A percentile compares a stretch with the other conserved stretches of the same genome.
phyloP scores from a whole-genome alignment of 768 basidiomycete genomes.

The Suillus luteus region DNA sequence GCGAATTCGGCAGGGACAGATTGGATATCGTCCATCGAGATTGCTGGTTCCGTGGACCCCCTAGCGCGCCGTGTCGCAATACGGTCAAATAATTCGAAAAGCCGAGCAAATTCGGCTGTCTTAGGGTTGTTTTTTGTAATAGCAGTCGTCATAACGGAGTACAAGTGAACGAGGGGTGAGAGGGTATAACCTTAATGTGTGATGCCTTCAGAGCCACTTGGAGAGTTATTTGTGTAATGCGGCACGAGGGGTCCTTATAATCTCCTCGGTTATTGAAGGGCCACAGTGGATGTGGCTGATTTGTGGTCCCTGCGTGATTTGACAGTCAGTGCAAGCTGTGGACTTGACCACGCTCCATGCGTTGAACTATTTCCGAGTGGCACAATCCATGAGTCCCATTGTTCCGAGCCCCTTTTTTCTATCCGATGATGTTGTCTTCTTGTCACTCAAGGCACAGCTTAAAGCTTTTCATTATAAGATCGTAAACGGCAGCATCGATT shows the following conservation, averaged over 20 bases:
- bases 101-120: slow-evolving; percentile 53
- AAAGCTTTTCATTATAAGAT: background rate
- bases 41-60: slow-evolving; percentile 19
- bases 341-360: background rate
- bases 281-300: background rate
- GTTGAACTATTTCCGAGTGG: slow-evolving; percentile 24
- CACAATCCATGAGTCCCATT: slow-evolving; percentile 10
- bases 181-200: background rate
- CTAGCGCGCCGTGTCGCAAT: slow-evolving; percentile 48
- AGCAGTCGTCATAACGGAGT: slow-evolving; percentile 21
- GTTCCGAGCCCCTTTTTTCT: background rate
- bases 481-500: background rate
- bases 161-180: slow-evolving; percentile 8
- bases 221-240: slow-evolving; percentile 1
- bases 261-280: background rate
- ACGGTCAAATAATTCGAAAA: slow-evolving; percentile 55
- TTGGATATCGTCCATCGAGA: slow-evolving; percentile 34
- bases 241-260: slow-evolving; percentile 23
- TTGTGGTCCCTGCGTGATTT: background rate
- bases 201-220: background rate
- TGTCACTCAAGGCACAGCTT: background rate
- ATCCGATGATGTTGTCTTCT: background rate
- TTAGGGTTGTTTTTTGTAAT: slow-evolving; percentile 36
- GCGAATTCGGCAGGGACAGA: slow-evolving; percentile 32
- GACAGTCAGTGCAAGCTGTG: background rate